phyloP scores from a whole-genome alignment of 768 basidiomycete genomes.

The Inosperma sp. region DNA sequence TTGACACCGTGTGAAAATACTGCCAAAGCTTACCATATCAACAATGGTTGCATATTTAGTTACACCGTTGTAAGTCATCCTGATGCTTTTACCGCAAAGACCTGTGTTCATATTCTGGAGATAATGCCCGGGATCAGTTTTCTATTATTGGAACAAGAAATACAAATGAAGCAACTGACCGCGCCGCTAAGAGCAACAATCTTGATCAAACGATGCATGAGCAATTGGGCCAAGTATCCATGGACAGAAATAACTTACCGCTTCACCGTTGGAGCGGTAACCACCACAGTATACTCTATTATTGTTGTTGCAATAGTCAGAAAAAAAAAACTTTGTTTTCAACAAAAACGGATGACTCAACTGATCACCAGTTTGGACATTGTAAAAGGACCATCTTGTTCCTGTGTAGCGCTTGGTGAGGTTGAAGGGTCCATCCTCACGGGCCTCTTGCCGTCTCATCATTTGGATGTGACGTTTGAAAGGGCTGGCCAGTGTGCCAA shows the following conservation, averaged over 20 bases:
- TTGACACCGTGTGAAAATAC: too few relatives aligned
- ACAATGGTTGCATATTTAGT: conserved; percentile 2
- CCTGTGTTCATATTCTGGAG: not conserved
- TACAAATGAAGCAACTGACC: not conserved
- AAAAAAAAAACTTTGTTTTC: not conserved
- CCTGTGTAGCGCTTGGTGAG: not conserved
- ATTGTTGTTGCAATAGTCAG: not conserved
- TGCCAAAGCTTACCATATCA: not conserved
- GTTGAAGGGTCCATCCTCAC: not conserved
- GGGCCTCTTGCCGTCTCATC: not conserved
- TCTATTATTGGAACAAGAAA: too few relatives aligned
- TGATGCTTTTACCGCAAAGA: conserved; percentile 1
- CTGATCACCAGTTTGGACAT: conserved; percentile 8
- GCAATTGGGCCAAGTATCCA: not conserved
- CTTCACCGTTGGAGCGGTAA: conserved; percentile 5
- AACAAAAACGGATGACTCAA: not conserved
- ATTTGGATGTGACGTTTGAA: not conserved
- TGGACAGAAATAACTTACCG: not conserved
- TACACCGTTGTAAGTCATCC: not conserved
- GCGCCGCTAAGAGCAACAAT: conserved; percentile 4
- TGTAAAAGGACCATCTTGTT: not conserved
- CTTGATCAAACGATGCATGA: not conserved
- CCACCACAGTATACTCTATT: conserved; percentile 8
- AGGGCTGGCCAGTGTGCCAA: not conserved
- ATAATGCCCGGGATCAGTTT: not conserved